Percentiles rank a stretch among this genome's conserved stretches.
These are phyloP conservation scores for Glycine tomentella DNA, from an alignment of 306 rosid species.

Conservation along the genomic window DNA sequence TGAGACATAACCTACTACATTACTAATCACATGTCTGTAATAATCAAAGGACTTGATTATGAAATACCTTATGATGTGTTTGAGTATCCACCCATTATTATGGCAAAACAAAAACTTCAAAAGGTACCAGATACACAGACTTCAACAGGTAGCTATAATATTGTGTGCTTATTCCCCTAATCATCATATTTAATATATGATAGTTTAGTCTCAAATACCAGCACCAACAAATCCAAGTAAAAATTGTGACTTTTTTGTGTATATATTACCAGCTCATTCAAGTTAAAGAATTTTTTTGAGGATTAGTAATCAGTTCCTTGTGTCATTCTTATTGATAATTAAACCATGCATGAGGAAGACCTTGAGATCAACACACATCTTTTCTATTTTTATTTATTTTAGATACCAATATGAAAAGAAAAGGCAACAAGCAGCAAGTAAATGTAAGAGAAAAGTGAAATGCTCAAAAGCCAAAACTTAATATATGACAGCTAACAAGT, in stretches of 20 bases:
- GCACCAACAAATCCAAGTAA: neutral
- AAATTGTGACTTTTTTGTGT: neutral
- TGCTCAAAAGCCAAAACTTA: neutral
- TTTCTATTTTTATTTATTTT: neutral
- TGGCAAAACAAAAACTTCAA: neutral
- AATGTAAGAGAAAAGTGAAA: slow-evolving; percentile 23
- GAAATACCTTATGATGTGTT: neutral
- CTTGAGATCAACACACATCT: neutral
- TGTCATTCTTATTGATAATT: neutral
- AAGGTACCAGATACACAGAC: no score
- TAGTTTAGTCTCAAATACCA: neutral
- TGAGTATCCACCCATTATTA: neutral
- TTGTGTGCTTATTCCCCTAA: no score
- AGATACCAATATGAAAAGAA: slow-evolving; percentile 6
- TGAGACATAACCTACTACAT: neutral
- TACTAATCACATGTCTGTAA: neutral
- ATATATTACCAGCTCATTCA: neutral
- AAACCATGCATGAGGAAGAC: slow-evolving; percentile 9
- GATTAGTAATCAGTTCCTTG: slow-evolving; percentile 17
- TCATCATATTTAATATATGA: neutral
- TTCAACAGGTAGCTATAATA: neutral
- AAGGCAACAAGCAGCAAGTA: neutral
- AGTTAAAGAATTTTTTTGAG: neutral
- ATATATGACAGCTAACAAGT: neutral
- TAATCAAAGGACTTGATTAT: neutral